Percentiles rank a stretch among this genome's conserved stretches.
These are phyloP conservation scores for Postia placenta DNA, from an alignment of 768 basidiomycete genomes.

Conservation along the genomic window DNA sequence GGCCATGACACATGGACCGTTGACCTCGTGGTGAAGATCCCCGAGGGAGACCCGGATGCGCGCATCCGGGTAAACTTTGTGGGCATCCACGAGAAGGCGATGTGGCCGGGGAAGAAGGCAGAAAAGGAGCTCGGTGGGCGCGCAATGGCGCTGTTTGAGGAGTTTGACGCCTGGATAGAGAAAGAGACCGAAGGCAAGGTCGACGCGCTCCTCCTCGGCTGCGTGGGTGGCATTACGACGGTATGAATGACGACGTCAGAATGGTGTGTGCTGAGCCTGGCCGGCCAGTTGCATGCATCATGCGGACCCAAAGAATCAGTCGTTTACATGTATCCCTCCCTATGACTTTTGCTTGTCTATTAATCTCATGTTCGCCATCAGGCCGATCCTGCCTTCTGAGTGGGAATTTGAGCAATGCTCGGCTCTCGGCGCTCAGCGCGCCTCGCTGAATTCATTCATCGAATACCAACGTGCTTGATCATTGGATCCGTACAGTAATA, in stretches of 20 bases:
- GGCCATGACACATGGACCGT: conserved; percentile 68
- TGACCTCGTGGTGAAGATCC: conserved; percentile 61
- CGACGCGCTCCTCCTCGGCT: conserved; percentile 64
- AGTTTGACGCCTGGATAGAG: conserved; percentile 72
- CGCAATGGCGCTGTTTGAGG: conserved; percentile 69
- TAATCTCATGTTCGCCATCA: no score
- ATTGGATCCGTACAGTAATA: no score
- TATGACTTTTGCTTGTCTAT: no score
- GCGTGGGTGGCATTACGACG: conserved; percentile 54
- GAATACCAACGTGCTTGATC: no score
- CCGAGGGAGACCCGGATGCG: conserved; percentile 9
- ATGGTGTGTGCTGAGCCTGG: no score
- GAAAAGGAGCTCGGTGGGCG: conserved; percentile 43
- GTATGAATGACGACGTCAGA: conserved; percentile 26
- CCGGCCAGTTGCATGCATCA: no score
- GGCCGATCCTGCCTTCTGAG: no score
- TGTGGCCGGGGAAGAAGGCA: conserved; percentile 68
- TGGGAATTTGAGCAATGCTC: no score
- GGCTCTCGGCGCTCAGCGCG: no score
- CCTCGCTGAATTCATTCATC: no score
- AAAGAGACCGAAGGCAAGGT: conserved; percentile 55
- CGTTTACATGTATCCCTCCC: no score
- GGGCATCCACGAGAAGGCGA: conserved; percentile 75
- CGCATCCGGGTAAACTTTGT: conserved; percentile 65
- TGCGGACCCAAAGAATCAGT: no score